These are phyloP conservation scores for Xanthoparmelia taractica DNA, from an alignment of 495 filamentous ascomycete genomes.

Conservation along the genomic window DNA sequence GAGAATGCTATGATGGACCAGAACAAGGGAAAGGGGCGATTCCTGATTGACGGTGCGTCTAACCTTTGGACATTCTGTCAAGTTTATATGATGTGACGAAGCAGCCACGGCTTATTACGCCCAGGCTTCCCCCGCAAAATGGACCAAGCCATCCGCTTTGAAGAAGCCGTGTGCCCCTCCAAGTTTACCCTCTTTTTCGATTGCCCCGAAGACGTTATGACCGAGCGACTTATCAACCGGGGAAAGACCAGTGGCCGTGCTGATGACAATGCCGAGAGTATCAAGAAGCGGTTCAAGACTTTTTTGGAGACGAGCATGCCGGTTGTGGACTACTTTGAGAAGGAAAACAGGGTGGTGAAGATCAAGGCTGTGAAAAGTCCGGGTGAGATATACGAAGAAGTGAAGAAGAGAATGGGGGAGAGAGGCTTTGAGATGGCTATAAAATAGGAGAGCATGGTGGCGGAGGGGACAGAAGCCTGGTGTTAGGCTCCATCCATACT, in stretches of 20 bases:
- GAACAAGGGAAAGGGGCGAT: conserved; percentile 40
- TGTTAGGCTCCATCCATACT: neutral
- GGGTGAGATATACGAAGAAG: conserved; percentile 67
- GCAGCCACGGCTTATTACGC: conserved; percentile 1
- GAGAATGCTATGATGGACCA: conserved; percentile 79
- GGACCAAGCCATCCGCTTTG: conserved; percentile 91
- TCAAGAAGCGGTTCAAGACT: conserved; percentile 87
- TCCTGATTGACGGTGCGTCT: conserved; percentile 70
- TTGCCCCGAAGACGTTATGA: conserved; percentile 82
- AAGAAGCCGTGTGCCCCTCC: conserved; percentile 75
- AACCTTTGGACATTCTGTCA: neutral
- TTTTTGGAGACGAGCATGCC: conserved; percentile 97
- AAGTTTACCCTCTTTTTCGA: conserved; percentile 84
- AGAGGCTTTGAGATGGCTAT: conserved; percentile 21
- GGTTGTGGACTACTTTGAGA: conserved; percentile 78
- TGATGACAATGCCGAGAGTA: conserved; percentile 92
- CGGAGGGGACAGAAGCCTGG: neutral
- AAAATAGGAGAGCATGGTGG: conserved; percentile 7
- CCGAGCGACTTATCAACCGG: conserved; percentile 70
- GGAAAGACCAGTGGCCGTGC: conserved; percentile 84
- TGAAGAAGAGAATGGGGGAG: conserved; percentile 44
- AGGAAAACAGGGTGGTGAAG: conserved; percentile 67
- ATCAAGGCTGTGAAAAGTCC: conserved; percentile 58
- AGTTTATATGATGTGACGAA: neutral
- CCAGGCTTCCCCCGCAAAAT: conserved; percentile 88